These are phyloP conservation scores for Trichomonas gallinae DNA, from an alignment of 208 protist genomes.

Conservation along the genomic window DNA sequence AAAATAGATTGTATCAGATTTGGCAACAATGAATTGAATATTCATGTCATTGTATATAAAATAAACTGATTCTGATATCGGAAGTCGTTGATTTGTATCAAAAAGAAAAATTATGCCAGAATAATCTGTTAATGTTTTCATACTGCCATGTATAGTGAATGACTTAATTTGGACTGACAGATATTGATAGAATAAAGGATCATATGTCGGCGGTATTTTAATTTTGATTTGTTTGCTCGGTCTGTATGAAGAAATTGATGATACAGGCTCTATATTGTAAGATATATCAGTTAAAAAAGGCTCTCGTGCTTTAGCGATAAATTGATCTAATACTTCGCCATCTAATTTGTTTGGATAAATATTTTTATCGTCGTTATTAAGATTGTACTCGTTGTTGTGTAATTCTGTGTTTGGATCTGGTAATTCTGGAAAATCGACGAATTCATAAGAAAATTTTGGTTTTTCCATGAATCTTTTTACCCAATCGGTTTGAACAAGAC, in stretches of 20 bases:
- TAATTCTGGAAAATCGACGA: background rate
- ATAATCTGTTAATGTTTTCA: background rate
- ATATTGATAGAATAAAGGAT: background rate
- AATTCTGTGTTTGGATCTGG: background rate
- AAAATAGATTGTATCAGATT: background rate
- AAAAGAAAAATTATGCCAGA: background rate
- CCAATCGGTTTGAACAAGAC: background rate
- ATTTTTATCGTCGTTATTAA: background rate
- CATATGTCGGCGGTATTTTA: background rate
- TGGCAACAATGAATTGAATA: background rate
- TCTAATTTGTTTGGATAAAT: background rate
- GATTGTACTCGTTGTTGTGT: background rate
- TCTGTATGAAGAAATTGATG: background rate
- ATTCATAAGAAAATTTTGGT: background rate
- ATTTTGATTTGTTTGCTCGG: background rate
- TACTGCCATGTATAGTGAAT: background rate
- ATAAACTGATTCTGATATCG: background rate
- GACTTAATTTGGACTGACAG: background rate
- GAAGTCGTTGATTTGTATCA: background rate
- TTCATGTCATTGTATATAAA: background rate
- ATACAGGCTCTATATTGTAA: background rate
- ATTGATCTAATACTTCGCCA: background rate
- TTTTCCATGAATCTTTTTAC: background rate
- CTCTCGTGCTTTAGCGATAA: background rate
- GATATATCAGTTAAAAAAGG: background rate